Evolutionary conservation across 768 basidiomycete genomes (phyloP).

Genomic region (Tricholoma bakamatsutake): DNA sequence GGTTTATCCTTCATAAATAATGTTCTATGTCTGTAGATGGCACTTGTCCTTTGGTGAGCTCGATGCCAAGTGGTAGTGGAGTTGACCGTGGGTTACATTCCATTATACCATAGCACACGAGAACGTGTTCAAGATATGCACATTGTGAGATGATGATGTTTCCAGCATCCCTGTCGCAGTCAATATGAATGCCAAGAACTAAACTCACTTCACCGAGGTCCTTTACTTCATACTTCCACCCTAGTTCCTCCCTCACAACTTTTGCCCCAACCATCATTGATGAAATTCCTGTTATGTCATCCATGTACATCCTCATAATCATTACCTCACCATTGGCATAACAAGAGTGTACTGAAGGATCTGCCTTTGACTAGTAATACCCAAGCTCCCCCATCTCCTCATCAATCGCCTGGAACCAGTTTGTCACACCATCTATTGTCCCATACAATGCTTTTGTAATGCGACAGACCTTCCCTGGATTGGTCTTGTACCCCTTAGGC

Average conservation of each 20-base stretch:
- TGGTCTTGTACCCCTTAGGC: not conserved
- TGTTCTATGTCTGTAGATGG: not conserved
- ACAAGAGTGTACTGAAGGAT: not conserved
- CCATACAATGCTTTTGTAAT: not conserved
- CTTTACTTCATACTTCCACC: too few species aligned
- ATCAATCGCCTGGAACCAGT: too few species aligned
- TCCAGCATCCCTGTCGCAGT: constrained; percentile 12
- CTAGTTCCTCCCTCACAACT: too few species aligned
- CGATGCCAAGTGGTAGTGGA: not conserved
- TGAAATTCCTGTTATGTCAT: not conserved
- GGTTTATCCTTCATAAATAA: not conserved
- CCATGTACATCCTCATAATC: not conserved
- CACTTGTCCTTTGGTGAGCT: too few species aligned
- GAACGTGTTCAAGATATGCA: constrained; percentile 22
- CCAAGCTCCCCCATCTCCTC: not conserved
- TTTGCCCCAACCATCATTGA: too few species aligned
- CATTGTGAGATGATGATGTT: constrained; percentile 26
- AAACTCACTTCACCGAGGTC: not conserved
- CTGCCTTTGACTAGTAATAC: not conserved
- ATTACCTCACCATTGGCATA: not conserved
- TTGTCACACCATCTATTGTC: not conserved
- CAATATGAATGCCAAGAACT: constrained; percentile 28
- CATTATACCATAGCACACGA: not conserved
- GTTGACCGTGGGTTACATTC: not conserved
- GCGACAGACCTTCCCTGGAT: not conserved